Evolutionary conservation across 2,329 filamentous ascomycete genomes (phyloP), one percentile per base, ranked within the genome.

Genomic region (Aspergillus ochraceoroseus): DNA sequence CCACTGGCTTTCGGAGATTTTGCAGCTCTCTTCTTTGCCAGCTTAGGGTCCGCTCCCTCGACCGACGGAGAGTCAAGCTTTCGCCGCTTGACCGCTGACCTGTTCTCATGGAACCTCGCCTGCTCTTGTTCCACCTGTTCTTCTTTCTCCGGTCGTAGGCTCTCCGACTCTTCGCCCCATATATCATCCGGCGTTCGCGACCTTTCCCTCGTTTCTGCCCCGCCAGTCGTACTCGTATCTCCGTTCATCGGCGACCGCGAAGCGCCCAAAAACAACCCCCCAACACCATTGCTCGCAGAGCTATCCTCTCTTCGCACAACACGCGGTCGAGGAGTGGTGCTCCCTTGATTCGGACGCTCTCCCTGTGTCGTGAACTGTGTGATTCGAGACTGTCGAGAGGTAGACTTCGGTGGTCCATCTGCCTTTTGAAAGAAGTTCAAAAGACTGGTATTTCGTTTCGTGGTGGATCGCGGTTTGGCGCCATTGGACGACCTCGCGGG

Each of bases 341-440:
- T 33, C n/a, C 38, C 41, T 7, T 37, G 18, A 72, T 61, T 49
- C 41, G 44, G 37, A 51, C 49, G 44, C 46, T 58, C 45, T 51
- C 53, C 42, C 54, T 58, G 46, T 29, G 57, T 43, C 15, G 62
- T 50, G 44, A 63, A 67, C 15, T 69, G 63, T 2, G 71, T 62
- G 41, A 85, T 83, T 7, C 84, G 71, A 13, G 71, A 69, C 41
- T 80, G 65, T 15, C 51, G 59, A 18, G 56, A 59, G 5, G 49
- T 59, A 68, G 47, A 82, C 73, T 41, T 74, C 67, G 37, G 63
- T 0, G 65, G 64, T 8, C 76, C 74, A 26, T 78, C 74, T 0
- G 77, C 71, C 56, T 86, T 87, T 55, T 84, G 80, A 58, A 88
- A 88, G 61, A 87, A 88, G 48, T 66, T 86, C 9, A 87, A 65